These are phyloP conservation scores for Kodamaea leandrae DNA, from an alignment of 805 yeast genomes.

Conservation along the genomic window DNA sequence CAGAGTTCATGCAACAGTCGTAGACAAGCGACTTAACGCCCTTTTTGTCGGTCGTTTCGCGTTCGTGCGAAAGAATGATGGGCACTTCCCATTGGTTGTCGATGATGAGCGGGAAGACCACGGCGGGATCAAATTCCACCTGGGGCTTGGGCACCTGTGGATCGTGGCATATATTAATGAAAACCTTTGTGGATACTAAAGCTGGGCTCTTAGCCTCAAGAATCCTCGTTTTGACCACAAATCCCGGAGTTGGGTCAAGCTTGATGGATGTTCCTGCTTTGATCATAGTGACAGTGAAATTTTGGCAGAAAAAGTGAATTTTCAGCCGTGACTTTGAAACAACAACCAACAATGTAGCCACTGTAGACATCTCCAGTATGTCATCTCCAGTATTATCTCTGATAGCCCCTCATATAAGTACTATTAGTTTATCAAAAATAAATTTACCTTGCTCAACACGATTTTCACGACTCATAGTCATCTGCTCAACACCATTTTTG, in stretches of 20 bases:
- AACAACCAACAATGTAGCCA: conserved; percentile 1
- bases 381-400: no score
- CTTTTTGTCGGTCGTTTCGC: conserved; percentile 64
- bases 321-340: not conserved
- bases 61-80: conserved; percentile 59
- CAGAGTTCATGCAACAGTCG: conserved; percentile 75
- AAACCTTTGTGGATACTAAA: conserved; percentile 56
- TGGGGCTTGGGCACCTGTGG: conserved; percentile 62
- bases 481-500: not conserved
- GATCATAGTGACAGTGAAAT: not conserved
- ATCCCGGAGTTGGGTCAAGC: conserved; percentile 59
- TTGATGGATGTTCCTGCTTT: conserved; percentile 16
- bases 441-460: no score
- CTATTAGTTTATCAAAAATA: not conserved
- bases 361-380: no score
- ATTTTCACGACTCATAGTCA: not conserved
- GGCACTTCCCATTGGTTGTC: conserved; percentile 85
- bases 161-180: conserved; percentile 75
- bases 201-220: conserved; percentile 28
- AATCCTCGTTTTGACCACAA: conserved; percentile 67
- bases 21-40: conserved; percentile 63
- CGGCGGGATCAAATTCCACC: conserved; percentile 50
- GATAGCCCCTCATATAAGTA: no score
- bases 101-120: conserved; percentile 61
- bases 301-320: not conserved